Base-by-base conservation (phyloP, 1,139 yeast species). In the Kazachstania sp. region DNA sequence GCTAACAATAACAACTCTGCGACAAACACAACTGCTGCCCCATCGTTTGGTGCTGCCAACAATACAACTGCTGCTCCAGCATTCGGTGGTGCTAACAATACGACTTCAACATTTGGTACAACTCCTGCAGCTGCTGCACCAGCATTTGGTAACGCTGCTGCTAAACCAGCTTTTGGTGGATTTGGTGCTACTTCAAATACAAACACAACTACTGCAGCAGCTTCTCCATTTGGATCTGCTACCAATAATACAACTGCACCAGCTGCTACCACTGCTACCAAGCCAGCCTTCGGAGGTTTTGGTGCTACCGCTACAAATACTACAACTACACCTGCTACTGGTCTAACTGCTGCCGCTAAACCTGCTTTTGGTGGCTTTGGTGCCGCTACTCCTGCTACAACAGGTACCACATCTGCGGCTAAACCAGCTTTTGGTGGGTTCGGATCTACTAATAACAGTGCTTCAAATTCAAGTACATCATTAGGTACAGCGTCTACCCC, bases 361-460 rank as follows among this genome's bases (percentile, higher is more conserved):
- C 41, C 47, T 20, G 43, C 46, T 6, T 45, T 45, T 32, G 42
- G 45, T 18, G 48, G 45, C 16, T 41, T 45, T 31, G 48, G 45
- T 30, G 34, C 29, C 18, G 30, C 40, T 16, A 16, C 41, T 4
- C n/a, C 32, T 18, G 34, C 45, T 13, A 15, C 42, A 23, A 18
- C 28, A 2, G 30, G 15, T 11, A 20, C 3, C 31, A 7, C 19
- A 39, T 38, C 45, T 23, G 41, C n/a, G n/a, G n/a, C 43, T 23
- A 40, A 41, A 18, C 36, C 48, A 35, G 31, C 39, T 2, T 45
- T 45, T 41, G 45, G 48, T 35, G 48, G 44, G 2, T 46, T 48
- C 36, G 59, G 56, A 45, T 49, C 53, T 16, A 41, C 38, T 26
- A 43, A 47, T n/a, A 35, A 26, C 20, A 36, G 39, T 31, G 36